Base-by-base conservation (phyloP, 2,329 filamentous ascomycete species). In the Trichoderma harzianum region DNA sequence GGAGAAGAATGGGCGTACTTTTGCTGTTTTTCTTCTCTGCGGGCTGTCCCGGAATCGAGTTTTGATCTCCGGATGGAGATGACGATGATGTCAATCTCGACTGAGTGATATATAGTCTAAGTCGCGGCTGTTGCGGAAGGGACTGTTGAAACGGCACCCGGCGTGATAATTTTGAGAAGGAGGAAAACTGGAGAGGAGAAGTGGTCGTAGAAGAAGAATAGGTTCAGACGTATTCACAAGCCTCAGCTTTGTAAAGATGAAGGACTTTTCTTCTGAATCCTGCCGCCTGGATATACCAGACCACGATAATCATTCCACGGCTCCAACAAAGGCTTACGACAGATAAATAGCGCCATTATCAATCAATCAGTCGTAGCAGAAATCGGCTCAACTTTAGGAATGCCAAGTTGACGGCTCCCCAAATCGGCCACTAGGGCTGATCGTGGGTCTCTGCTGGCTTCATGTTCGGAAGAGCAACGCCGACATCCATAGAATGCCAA, bases 391-490 rank as follows among this genome's bases (percentile, higher is more conserved):
- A 36, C 28, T 66, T 51, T 32, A 28, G 43, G 12, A 32, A 21
- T 28, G 30, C 21, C 47, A 55, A 36, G 30, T 55, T 26, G 10
- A 36, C 30, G 43, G 63, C 63, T 66, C 14, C 30, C 47, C 30
- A 57, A 36, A 16, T 18, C 14, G 8, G 30, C 47, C 5, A 55
- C 47, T 66, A 66, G 63, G 63, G 28, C 63, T 66, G 47, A 57
- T 53, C 63, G 63, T 66, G 63, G 63, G 63, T 66, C 63, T 66
- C 24, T 57, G 21, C 16, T 30, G 62, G 63, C 30, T 28, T 55
- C 21, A 53, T 7, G 11, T 30, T 39, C 32, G 30, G 63, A 39
- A 39, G 12, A 36, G 7, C 30, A 26, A 53, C 28, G 47, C 63
- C 63, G 63, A 39, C 5, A 28, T n/a, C 28, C 30, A 21, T 7